Evolutionary conservation across 2,329 filamentous ascomycete genomes (phyloP).

Genomic region (Dactylellina parvicollis): DNA sequence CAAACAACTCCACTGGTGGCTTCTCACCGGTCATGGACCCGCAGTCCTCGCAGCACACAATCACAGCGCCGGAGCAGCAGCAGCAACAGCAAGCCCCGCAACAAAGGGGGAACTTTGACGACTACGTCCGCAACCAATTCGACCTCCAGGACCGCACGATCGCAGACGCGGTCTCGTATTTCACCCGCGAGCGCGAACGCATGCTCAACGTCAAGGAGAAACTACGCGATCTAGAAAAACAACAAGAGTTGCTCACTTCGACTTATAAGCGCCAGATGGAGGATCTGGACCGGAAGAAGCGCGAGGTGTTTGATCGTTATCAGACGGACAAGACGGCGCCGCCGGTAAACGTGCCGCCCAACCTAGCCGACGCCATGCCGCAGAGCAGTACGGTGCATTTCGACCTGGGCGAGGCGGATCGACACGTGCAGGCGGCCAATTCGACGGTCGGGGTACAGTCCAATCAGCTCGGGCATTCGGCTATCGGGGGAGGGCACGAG

Average conservation of each 20-base stretch:
- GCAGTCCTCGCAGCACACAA: constrained; percentile 18
- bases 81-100: neutral
- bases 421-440: constrained; percentile 23
- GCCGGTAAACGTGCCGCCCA: constrained; percentile 40
- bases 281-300: constrained; percentile 41
- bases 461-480: neutral
- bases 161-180: constrained; percentile 47
- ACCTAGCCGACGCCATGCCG: constrained; percentile 31
- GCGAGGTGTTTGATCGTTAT: constrained; percentile 43
- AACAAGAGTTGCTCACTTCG: constrained; percentile 36
- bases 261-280: constrained; percentile 52
- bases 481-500: constrained; percentile 11
- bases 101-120: constrained; percentile 36
- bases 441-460: neutral
- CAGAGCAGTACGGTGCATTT: constrained; percentile 48
- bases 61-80: constrained; percentile 1
- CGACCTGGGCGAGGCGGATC: constrained; percentile 43
- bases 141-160: constrained; percentile 47
- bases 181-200: constrained; percentile 38
- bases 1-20: constrained; percentile 1
- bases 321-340: constrained; percentile 33
- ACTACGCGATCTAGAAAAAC: constrained; percentile 46
- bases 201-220: constrained; percentile 48
- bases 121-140: constrained; percentile 52
- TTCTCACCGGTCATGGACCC: constrained; percentile 17